These are phyloP conservation scores for Fistulifera solaris DNA, from an alignment of 108 stramenopile genomes.

Conservation along the genomic window DNA sequence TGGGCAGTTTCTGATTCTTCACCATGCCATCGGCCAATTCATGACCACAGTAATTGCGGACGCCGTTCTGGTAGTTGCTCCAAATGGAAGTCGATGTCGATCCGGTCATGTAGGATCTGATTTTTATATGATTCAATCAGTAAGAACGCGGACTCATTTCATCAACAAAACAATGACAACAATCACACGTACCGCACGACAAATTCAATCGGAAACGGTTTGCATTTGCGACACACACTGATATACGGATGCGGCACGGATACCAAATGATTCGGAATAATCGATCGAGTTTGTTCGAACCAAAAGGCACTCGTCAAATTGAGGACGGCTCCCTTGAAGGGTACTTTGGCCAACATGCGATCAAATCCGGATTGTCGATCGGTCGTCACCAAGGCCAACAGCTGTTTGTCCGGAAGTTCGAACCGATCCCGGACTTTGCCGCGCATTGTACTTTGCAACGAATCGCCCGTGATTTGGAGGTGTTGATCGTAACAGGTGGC, in stretches of 20 bases:
- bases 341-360: conserved; percentile 87
- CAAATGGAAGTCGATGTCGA: conserved; percentile 95
- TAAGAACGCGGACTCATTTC: neutral
- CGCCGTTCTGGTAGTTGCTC: conserved; percentile 95
- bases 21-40: conserved; percentile 87
- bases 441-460: conserved; percentile 14
- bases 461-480: conserved; percentile 38
- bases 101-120: conserved; percentile 91
- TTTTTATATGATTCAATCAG: neutral
- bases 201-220: conserved; percentile 97
- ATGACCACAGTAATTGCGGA: conserved; percentile 93
- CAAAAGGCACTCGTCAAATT: conserved; percentile 92
- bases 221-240: conserved; percentile 82
- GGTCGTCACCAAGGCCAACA: conserved; percentile 89
- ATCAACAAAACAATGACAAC: neutral
- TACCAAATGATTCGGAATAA: conserved; percentile 92
- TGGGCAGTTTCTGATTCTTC: conserved; percentile 86
- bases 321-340: conserved; percentile 96
- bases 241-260: conserved; percentile 91
- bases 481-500: conserved; percentile 26
- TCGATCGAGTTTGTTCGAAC: conserved; percentile 85
- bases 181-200: conserved; percentile 74
- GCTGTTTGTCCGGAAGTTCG: conserved; percentile 22
- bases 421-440: conserved; percentile 85
- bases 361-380: conserved; percentile 99